phyloP scores from a whole-genome alignment of 208 protist species.

The Trypanosoma caninum region DNA sequence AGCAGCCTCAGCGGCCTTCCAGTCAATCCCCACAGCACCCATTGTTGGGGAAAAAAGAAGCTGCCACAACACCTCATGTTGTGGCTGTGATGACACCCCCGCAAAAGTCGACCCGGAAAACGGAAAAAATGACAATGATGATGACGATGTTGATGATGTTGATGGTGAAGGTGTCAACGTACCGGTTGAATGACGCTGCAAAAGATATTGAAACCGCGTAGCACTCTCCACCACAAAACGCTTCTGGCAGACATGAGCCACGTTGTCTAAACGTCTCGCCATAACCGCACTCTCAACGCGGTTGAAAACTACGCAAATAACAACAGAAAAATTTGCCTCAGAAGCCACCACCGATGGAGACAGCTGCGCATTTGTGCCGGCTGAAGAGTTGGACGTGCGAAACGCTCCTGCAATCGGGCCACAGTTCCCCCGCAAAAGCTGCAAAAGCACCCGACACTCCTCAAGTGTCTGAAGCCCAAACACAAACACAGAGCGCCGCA shows the following conservation, averaged over 20 bases:
- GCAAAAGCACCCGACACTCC: conserved; percentile 11
- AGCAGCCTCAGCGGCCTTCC: conserved; percentile 5
- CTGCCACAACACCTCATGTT: conserved; percentile 16
- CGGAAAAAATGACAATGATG: not conserved
- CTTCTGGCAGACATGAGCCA: conserved; percentile 9
- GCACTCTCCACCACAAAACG: conserved; percentile 15
- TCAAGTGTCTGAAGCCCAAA: conserved; percentile 12
- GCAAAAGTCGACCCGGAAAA: not conserved
- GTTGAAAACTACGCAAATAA: conserved; percentile 14
- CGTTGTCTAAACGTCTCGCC: conserved; percentile 9
- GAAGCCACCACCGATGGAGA: too few species aligned
- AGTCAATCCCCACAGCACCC: conserved; percentile 1
- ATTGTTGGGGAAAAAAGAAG: conserved; percentile 8
- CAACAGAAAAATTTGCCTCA: too few species aligned
- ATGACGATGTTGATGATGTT: not conserved
- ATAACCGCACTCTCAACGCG: not conserved
- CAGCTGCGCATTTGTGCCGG: not conserved
- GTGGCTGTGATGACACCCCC: conserved; percentile 2
- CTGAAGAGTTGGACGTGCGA: not conserved
- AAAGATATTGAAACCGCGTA: not conserved
- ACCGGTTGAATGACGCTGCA: not conserved
- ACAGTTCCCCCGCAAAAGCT: not conserved
- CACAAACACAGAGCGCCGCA: conserved; percentile 19
- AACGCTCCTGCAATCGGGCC: conserved; percentile 16
- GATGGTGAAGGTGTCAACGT: not conserved